Percentiles rank a stretch among this genome's conserved stretches.
These are phyloP conservation scores for Rhizopogon vulgaris DNA, from an alignment of 768 basidiomycete genomes.

Conservation along the genomic window DNA sequence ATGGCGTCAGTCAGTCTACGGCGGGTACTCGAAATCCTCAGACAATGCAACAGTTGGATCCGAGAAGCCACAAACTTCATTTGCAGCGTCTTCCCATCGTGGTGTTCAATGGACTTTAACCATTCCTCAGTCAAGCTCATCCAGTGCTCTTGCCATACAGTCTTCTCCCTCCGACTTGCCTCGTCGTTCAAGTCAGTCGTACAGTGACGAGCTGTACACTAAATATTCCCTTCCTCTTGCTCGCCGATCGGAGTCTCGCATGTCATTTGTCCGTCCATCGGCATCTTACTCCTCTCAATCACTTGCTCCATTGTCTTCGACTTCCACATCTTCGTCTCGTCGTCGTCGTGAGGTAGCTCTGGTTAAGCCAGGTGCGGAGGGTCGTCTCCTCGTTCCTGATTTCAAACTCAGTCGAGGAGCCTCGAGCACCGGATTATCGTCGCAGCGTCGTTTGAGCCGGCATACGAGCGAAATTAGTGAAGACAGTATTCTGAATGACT, in stretches of 20 bases:
- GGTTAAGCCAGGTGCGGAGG: conserved; percentile 55
- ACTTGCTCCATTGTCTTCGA: conserved; percentile 28
- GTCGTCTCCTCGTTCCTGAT: conserved; percentile 53
- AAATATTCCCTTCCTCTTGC: conserved; percentile 52
- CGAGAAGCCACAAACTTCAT: conserved; percentile 36
- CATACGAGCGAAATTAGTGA: conserved; percentile 35
- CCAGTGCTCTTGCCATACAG: conserved; percentile 20
- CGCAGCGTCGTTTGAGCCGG: conserved; percentile 28
- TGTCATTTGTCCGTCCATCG: conserved; percentile 30
- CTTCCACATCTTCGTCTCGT: conserved; percentile 24
- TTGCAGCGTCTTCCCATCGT: conserved; percentile 44
- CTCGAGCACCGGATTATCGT: conserved; percentile 28
- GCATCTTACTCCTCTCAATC: conserved; percentile 32
- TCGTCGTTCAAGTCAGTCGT: conserved; percentile 24
- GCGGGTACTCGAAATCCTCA: conserved; percentile 35
- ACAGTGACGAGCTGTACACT: conserved; percentile 42
- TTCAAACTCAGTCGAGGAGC: conserved; percentile 29
- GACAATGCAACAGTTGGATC: conserved; percentile 25
- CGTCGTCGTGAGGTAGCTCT: conserved; percentile 47
- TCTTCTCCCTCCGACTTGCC: conserved; percentile 17
- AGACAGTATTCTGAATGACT: conserved; percentile 25
- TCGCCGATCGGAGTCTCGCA: conserved; percentile 49
- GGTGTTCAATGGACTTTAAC: conserved; percentile 45
- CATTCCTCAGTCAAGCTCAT: conserved; percentile 11
- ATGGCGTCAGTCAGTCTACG: conserved; percentile 64